Evolutionary conservation across 768 basidiomycete species (phyloP).

Genomic region (Myochromella boudieri): DNA sequence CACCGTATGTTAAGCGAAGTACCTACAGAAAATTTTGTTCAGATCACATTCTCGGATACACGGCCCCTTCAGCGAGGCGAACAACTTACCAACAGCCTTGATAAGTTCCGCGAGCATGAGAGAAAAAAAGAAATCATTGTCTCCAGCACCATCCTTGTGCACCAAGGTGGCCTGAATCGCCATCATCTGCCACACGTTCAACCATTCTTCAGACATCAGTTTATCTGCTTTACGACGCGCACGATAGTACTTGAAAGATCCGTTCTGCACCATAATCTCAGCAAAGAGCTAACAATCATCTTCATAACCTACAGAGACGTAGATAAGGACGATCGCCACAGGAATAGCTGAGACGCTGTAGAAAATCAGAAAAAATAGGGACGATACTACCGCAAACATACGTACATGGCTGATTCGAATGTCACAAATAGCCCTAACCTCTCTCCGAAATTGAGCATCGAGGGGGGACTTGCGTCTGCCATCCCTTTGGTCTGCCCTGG

Average conservation of each 20-base stretch:
- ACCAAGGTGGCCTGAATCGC: constrained; percentile 3
- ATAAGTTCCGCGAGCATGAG: constrained; percentile 47
- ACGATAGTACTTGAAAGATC: background rate
- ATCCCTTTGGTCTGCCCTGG: too few relatives aligned
- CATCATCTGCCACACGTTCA: background rate
- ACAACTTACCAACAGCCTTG: constrained; percentile 37
- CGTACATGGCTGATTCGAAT: too few relatives aligned
- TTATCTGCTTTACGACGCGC: background rate
- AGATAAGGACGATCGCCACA: background rate
- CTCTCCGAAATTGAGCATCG: too few relatives aligned
- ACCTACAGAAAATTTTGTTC: constrained; percentile 26
- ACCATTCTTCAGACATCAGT: background rate
- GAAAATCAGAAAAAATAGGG: background rate
- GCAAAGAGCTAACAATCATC: background rate
- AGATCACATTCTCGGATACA: too few relatives aligned
- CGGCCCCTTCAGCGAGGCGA: background rate
- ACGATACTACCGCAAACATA: too few relatives aligned
- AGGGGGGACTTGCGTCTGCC: too few relatives aligned
- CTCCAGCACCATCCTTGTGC: constrained; percentile 24
- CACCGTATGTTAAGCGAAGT: constrained; percentile 44
- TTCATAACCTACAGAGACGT: background rate
- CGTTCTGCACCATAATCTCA: background rate
- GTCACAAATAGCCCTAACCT: too few relatives aligned
- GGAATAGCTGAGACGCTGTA: background rate
- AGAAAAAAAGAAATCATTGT: constrained; percentile 43